Conservation (phyloP, 768 basidiomycete genomes). For the Tricholoma saponaceum region DNA sequence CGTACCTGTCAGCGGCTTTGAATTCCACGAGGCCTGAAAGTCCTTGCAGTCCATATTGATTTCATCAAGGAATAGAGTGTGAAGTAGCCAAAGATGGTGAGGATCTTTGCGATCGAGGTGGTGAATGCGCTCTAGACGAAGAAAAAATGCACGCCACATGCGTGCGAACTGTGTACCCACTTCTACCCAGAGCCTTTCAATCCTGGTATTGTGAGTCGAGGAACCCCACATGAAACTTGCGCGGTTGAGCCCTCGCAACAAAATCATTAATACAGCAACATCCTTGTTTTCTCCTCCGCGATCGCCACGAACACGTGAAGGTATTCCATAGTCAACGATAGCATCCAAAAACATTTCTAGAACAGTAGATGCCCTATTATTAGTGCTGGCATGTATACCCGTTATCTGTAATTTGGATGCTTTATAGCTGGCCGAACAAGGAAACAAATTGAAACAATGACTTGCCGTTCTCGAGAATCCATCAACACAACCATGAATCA, state of each 20-base stretch:
- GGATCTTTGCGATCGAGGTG: constrained; percentile 25
- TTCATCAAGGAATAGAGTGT: constrained; percentile 31
- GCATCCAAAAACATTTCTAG: too few relatives aligned
- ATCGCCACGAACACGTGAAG: constrained; percentile 29
- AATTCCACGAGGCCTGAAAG: constrained; percentile 36
- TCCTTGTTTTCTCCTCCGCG: constrained; percentile 31
- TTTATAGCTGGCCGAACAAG: too few relatives aligned
- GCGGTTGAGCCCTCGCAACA: constrained; percentile 23
- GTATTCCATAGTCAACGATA: constrained; percentile 21
- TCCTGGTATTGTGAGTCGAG: constrained; percentile 29
- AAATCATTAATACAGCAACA: constrained; percentile 31
- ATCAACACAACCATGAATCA: too few relatives aligned
- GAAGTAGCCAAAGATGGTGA: constrained; percentile 40
- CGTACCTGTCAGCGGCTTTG: constrained; percentile 27
- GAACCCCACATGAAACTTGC: constrained; percentile 33
- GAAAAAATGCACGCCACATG: constrained; percentile 40
- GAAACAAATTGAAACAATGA: too few relatives aligned
- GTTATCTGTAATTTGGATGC: too few relatives aligned
- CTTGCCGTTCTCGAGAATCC: too few relatives aligned
- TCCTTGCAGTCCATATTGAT: constrained; percentile 32
- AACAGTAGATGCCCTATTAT: too few relatives aligned
- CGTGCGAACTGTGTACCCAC: constrained; percentile 34
- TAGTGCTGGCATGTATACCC: too few relatives aligned
- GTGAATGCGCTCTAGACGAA: constrained; percentile 28
- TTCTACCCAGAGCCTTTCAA: constrained; percentile 44